These are phyloP conservation scores for Calonectria pseudoreteaudii DNA, from an alignment of 2,329 filamentous ascomycete genomes.

Conservation along the genomic window DNA sequence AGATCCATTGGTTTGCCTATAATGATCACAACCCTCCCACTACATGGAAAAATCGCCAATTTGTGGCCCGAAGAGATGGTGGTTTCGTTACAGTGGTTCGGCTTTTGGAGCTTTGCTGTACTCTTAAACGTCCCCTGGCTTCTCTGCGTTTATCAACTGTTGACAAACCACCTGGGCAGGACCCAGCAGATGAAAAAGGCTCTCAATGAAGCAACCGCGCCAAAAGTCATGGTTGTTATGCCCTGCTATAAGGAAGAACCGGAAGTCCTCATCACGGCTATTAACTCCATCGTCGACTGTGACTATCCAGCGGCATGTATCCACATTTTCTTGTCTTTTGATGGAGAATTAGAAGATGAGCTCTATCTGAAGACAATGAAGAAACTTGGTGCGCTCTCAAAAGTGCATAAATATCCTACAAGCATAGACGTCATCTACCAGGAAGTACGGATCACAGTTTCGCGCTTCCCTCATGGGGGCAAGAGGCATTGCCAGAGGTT, in stretches of 20 bases:
- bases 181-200: constrained; percentile 85
- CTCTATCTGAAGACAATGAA: constrained; percentile 89
- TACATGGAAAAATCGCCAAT: constrained; percentile 77
- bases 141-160: constrained; percentile 91
- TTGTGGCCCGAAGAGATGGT: constrained; percentile 80
- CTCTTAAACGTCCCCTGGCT: constrained; percentile 91
- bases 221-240: constrained; percentile 97
- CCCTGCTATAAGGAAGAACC: constrained; percentile 95
- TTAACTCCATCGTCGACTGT: constrained; percentile 92
- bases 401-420: constrained; percentile 81
- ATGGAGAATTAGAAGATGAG: constrained; percentile 90
- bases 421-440: constrained; percentile 93
- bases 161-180: constrained; percentile 87
- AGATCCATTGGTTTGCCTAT: constrained; percentile 83
- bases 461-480: constrained; percentile 91
- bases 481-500: constrained; percentile 95
- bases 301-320: constrained; percentile 94
- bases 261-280: constrained; percentile 83
- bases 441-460: constrained; percentile 87
- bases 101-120: constrained; percentile 91
- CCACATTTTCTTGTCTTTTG: constrained; percentile 95
- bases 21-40: constrained; percentile 91
- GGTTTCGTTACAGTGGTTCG: constrained; percentile 87
- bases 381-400: constrained; percentile 83
- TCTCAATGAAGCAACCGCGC: constrained; percentile 85